Evolutionary conservation across 169 alveolate species (phyloP), one percentile per base, ranked within the genome.

Genomic region (Babesia caballi): DNA sequence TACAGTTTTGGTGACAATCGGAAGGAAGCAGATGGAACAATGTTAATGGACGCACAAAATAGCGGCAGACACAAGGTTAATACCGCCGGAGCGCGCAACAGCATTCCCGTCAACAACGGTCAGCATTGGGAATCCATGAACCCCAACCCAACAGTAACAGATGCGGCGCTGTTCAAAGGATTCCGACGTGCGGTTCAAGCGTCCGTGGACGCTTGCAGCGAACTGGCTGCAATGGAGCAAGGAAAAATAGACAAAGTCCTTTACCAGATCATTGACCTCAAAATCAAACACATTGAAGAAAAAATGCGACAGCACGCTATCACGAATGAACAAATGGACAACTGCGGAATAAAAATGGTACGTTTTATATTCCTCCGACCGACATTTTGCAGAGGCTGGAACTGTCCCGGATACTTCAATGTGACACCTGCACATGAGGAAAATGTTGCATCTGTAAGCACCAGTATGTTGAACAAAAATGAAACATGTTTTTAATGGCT

Each of bases 151-250:
- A 52, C 61, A 32, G 25, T 52, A 7, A 4, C 36, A 14, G 61
- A 52, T 28, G 2, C 36, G 14, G 21, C 61, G 61, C 42, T 35
- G 52, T 40, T 14, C 32, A 19, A 4, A 30, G 51, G 58, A 3
- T 44, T 60, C 58, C 8, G 40, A 27, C n/a, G 3, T n/a, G 58
- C 58, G 41, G 8, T 23, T 9, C 59, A 38, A n/a, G 36, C 57
- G 25, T 27, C 68, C 68, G 21, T n/a, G 23, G 46, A 61, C 4
- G 21, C 71, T n/a, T 57, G 66, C 30, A 35, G 35, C 15, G 81
- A 65, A 23, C 38, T 63, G 36, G 84, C 84, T 11, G 56, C n/a
- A 23, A 35, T 38, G 75, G 78, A 73, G 69, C 50, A 66, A 25
- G 80, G 46, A 23, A 52, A 41, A 33, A 17, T 73, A n/a, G 25